Evolutionary conservation across 257 asterid genomes (phyloP), one percentile per base, ranked within the genome.

Genomic region (Solanum dulcamara): DNA sequence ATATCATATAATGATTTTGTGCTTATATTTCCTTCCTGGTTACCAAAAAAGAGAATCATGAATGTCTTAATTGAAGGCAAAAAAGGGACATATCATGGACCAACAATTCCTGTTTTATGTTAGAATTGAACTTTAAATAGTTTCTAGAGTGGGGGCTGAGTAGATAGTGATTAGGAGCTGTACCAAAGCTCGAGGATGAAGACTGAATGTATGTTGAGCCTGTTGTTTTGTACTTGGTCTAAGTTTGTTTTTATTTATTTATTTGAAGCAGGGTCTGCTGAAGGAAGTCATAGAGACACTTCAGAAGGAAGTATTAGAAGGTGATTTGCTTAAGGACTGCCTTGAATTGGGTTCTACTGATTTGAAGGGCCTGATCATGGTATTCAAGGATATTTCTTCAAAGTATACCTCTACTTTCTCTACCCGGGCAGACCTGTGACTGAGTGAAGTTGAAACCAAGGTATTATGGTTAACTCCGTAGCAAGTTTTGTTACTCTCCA

Each of bases 271-370:
- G 97, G 99, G 97, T 4, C 93, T 94, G 26, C 28, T 94, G 85
- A 87, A 90, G 85, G 95, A 93, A 44, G 50, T 89, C 46, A 88
- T 93, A 87, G 91, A 88, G 88, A 87, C 84, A 17, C 79, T 93
- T 85, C 94, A 90, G 90, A 89, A 88, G 81, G 98, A 95, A 87
- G 90, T 95, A 32, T 28, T 85, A 84, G 95, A 94, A 44, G 97
- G 97, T 80, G 97, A 88, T 66, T 83, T 95, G 66, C 89, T 95
- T 55, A 91, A 84, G 90, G 98, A 95, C 85, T 95, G 98, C 87
- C 91, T 95, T 53, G 97, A 91, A 88, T 59, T 95, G 90, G 94
- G 98, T 26, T 72, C 87, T 68, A 88, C 88, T 71, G 97, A 95
- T 80, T 89, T 95, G 53, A 89, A 88, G 87, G 93, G 91, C 30